Evolutionary conservation across 176 grass and related monocot genomes (phyloP), one percentile per base, ranked within the genome.

Genomic region (Raddia distichophylla): DNA sequence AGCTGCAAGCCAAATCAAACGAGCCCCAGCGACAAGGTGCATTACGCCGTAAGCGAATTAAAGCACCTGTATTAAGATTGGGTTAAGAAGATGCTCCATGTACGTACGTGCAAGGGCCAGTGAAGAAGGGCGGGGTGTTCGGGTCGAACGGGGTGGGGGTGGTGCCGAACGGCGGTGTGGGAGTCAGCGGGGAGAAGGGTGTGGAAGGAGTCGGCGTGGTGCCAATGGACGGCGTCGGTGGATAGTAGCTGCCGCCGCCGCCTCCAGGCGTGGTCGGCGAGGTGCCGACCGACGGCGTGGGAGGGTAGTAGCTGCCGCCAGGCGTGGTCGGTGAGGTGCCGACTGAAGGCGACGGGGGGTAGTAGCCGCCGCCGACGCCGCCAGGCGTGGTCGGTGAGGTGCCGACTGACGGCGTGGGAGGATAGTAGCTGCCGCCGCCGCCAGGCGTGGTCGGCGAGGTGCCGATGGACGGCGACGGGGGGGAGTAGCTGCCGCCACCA

Each of bases 121-220:
- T 73, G 53, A 69, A 86, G 50, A 89, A 88, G 15, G 91, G 91
- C 11, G 88, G 84, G 3, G 61, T 86, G 86, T 93, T 93, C 15
- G 93, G 93, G 69, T 96, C 90, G 78, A 85, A 93, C 0, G 93
- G 93, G n/a, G 74, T 78, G 14, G 94, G 91, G 42, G 88, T 53
- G 19, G 74, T 83, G 37, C 3, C 86, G 40, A 81, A 71, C 15
- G 86, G 83, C 45, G 93, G 84, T n/a, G 92, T 77, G 5, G 89
- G 92, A 15, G 78, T 50, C 50, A 84, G 44, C 16, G 92, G 89
- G n/a, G 86, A 54, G 72, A 75, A 75, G 3, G 93, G 93, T 48
- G 82, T 62, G 6, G 89, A 48, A 17, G 82, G 72, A 1, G 68
- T 48, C 7, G 84, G 83, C 4, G 84, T 65, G 1, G 73, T 86